Base-by-base conservation (phyloP, 1,284 basidiomycete species). In the Melampsora larici-populina region DNA sequence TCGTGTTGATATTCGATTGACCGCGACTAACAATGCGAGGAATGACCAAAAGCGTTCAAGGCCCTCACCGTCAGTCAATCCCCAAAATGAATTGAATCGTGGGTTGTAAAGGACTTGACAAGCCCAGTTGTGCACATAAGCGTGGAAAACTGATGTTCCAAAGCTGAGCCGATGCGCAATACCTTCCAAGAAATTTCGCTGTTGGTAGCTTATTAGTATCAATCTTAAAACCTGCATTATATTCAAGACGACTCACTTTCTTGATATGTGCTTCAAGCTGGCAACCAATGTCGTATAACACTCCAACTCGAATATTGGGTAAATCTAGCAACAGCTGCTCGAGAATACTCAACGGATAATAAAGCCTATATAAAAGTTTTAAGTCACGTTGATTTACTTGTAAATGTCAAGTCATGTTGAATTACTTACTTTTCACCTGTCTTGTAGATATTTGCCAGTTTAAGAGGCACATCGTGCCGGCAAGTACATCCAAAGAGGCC, bases 231-330 rank as follows among this genome's bases (percentile, higher is more conserved):
- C 8, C 8, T 9, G 18, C 17, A 63, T 2, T 65, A 26, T 15
- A n/a, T n/a, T n/a, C n/a, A 24, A 15, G 21, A 40, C 7, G 0
- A 69, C 15, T 31, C 1, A 69, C 36, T 43, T 69, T 69, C 8
- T 17, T 69, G 21, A 69, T 24, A 49, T 69, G 67, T n/a, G 67
- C 29, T 48, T 69, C 67, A 24, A 69, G 46, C 7, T 69, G 67
- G 31, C 67, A 69, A 7, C 36, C 36, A n/a, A n/a, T n/a, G n/a
- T n/a, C n/a, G n/a, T n/a, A n/a, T n/a, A n/a, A n/a, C n/a, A n/a
- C n/a, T n/a, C n/a, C n/a, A n/a, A n/a, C n/a, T n/a, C n/a, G n/a
- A n/a, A n/a, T n/a, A n/a, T n/a, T n/a, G n/a, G n/a, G n/a, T n/a
- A n/a, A n/a, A n/a, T n/a, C n/a, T n/a, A n/a, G n/a, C n/a, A n/a